phyloP scores from a whole-genome alignment of 1,139 yeast species.

The Protomyces gravidus region DNA sequence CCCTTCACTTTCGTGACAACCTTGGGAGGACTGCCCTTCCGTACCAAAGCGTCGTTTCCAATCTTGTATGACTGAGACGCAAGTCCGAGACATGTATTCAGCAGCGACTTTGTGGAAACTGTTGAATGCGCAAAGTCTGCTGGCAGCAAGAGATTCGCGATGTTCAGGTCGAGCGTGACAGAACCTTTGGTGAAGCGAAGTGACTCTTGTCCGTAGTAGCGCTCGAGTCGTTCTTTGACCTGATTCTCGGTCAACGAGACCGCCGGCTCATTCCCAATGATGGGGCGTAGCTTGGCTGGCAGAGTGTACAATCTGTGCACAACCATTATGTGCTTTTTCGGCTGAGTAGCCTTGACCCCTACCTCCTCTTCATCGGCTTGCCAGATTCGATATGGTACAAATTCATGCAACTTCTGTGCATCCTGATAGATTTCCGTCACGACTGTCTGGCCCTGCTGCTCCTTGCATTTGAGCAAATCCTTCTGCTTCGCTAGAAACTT shows the following conservation, averaged over 20 bases:
- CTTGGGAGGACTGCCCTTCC: conserved; percentile 9
- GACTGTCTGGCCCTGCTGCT: conserved; percentile 15
- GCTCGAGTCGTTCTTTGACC: not conserved
- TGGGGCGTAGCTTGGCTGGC: not conserved
- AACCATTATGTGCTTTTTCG: not conserved
- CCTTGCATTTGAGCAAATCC: conserved; percentile 11
- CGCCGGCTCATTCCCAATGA: not conserved
- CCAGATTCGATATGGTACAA: conserved; percentile 16
- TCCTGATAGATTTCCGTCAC: conserved; percentile 12
- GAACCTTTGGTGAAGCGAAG: conserved; percentile 2
- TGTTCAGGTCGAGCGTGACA: conserved; percentile 5
- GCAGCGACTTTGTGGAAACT: conserved; percentile 3
- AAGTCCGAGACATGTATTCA: not conserved
- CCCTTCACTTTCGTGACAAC: conserved; percentile 1
- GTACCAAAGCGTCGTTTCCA: not conserved
- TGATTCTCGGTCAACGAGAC: not conserved
- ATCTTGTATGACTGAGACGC: not conserved
- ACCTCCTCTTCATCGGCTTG: not conserved
- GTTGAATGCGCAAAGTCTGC: not conserved
- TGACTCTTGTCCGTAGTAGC: not conserved
- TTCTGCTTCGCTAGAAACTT: conserved; percentile 21
- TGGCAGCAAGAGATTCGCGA: conserved; percentile 1
- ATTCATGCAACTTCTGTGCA: not conserved
- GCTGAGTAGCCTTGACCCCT: not conserved
- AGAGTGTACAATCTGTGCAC: conserved; percentile 8